Percentiles rank a stretch among this genome's conserved stretches.
Evolutionary conservation across 2,329 filamentous ascomycete species (phyloP).

Genomic region (Tolypocladium guangdongense): DNA sequence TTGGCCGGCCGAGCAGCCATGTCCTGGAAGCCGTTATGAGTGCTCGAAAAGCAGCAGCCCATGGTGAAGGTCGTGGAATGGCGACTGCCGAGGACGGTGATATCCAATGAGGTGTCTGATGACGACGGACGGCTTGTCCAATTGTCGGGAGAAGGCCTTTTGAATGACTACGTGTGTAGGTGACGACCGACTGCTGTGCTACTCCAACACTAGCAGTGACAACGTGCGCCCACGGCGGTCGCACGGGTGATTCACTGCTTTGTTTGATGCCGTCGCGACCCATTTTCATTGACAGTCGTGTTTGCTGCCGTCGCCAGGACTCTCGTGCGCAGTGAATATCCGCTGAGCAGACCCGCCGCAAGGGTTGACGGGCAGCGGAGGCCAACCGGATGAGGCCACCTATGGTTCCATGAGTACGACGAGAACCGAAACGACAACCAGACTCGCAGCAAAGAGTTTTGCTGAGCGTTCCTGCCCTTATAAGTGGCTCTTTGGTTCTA

Average conservation of each 20-base stretch:
- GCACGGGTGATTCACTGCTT: not conserved
- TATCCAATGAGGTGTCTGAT: no score
- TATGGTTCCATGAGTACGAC: not conserved
- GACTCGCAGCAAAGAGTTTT: not conserved
- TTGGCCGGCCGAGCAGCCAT: slow-evolving; percentile 3
- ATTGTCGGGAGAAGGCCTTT: not conserved
- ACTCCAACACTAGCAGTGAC: not conserved
- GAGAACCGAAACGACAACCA: not conserved
- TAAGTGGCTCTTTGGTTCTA: not conserved
- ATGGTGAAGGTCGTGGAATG: not conserved
- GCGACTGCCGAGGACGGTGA: not conserved
- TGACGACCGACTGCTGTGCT: not conserved
- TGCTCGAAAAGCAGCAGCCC: slow-evolving; percentile 4
- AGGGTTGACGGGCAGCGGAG: not conserved
- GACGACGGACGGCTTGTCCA: not conserved
- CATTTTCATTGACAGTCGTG: not conserved
- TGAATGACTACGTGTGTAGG: not conserved
- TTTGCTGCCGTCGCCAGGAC: not conserved
- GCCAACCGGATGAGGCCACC: not conserved
- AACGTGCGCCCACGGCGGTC: not conserved
- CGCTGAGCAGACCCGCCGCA: not conserved
- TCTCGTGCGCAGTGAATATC: not conserved
- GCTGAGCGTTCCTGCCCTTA: not conserved
- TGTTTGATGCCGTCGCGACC: not conserved
- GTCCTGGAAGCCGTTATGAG: slow-evolving; percentile 5